Percentiles rank a stretch among this genome's conserved stretches.
Evolutionary conservation across 2,329 filamentous ascomycete genomes (phyloP).

Genomic region (Simplicillium aogashimaense): DNA sequence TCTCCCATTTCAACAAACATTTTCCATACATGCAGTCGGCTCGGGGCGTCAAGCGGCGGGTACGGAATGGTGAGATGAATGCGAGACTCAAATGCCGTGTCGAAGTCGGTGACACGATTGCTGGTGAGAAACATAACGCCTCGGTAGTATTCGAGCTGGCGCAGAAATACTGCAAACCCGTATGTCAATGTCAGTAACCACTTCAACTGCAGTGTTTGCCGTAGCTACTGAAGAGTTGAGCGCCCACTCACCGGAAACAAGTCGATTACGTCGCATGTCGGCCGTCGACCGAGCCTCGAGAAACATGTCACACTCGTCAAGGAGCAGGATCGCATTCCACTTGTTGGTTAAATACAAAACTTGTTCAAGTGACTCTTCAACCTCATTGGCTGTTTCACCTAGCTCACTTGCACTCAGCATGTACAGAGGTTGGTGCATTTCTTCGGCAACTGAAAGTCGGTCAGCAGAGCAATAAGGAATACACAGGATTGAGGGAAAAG

Average conservation of each 20-base stretch:
- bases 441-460: conserved; percentile 10
- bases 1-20: background rate
- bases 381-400: conserved; percentile 10
- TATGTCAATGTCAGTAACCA: no score
- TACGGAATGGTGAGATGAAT: conserved; percentile 5
- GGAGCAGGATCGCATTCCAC: conserved; percentile 16
- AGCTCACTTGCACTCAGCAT: conserved; percentile 16
- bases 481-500: conserved; percentile 10
- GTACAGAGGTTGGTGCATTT: conserved; percentile 13
- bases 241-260: conserved; percentile 11
- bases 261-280: conserved; percentile 14
- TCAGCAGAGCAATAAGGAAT: conserved; percentile 2
- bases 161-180: background rate
- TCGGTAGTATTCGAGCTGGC: background rate
- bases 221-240: no score
- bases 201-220: no score
- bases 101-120: background rate
- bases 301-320: conserved; percentile 20
- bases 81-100: background rate
- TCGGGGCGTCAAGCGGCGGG: background rate
- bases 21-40: background rate
- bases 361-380: conserved; percentile 11
- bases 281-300: conserved; percentile 11
- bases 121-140: background rate
- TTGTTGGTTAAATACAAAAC: conserved; percentile 13